Conservation (phyloP, 768 basidiomycete species). For the Termitomyces sp. region DNA sequence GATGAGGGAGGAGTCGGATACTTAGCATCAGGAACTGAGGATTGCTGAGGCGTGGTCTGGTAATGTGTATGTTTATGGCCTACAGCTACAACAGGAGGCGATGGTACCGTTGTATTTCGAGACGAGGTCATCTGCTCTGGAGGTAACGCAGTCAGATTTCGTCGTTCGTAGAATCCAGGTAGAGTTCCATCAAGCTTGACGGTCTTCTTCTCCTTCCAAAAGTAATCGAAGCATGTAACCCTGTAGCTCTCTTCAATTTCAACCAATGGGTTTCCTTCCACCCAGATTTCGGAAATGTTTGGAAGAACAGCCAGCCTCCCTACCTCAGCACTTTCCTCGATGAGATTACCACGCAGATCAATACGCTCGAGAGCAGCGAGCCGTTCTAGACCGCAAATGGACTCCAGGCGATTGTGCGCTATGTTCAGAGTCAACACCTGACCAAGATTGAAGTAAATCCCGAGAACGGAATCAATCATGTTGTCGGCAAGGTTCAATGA, state of each 20-base stretch:
- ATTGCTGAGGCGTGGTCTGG: constrained; percentile 12
- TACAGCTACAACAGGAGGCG: constrained; percentile 59
- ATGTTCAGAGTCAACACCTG: constrained; percentile 76
- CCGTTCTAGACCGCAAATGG: constrained; percentile 94
- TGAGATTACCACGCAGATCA: constrained; percentile 73
- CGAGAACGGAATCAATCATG: constrained; percentile 93
- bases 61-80: constrained; percentile 28
- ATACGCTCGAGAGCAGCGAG: constrained; percentile 77
- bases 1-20: constrained; percentile 35
- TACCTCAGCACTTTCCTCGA: constrained; percentile 82
- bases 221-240: constrained; percentile 74
- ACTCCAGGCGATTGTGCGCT: constrained; percentile 82
- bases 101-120: constrained; percentile 40
- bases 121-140: constrained; percentile 48
- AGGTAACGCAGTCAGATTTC: constrained; percentile 43
- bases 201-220: constrained; percentile 77
- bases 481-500: constrained; percentile 97
- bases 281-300: constrained; percentile 73
- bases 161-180: constrained; percentile 69
- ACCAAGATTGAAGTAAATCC: constrained; percentile 78
- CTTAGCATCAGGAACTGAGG: constrained; percentile 10
- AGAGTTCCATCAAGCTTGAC: constrained; percentile 70
- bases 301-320: constrained; percentile 78
- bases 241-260: constrained; percentile 73
- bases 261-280: constrained; percentile 79